A percentile compares a stretch with the other conserved stretches of the same genome.
Evolutionary conservation across 257 asterid species (phyloP).

Genomic region (Solanum appendiculatum): DNA sequence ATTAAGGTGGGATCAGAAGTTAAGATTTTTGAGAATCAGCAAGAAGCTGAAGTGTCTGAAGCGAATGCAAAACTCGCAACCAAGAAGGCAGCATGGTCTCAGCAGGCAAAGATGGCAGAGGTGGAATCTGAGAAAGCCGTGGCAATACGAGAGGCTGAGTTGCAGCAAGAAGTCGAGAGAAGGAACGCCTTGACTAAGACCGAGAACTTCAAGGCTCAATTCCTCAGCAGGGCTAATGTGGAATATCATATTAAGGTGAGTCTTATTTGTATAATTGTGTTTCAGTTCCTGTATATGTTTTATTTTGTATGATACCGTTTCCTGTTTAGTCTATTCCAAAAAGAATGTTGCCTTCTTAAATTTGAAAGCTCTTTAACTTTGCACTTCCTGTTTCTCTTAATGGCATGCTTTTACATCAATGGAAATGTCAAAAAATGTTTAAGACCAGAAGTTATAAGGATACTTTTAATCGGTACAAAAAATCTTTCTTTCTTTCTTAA

Average conservation of each 20-base stretch:
- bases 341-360: neutral
- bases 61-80: constrained; percentile 37
- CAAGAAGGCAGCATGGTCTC: constrained; percentile 57
- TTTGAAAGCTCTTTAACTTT: neutral
- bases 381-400: neutral
- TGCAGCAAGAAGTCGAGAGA: constrained; percentile 47
- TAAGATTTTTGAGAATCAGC: constrained; percentile 37
- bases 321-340: neutral
- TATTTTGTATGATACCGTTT: neutral
- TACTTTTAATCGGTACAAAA: neutral
- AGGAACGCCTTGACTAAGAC: constrained; percentile 39
- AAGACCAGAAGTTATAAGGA: neutral
- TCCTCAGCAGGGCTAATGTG: constrained; percentile 44
- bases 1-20: constrained; percentile 35
- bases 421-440: neutral
- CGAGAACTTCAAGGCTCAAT: constrained; percentile 50
- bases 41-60: constrained; percentile 51
- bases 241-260: constrained; percentile 48
- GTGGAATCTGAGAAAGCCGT: constrained; percentile 51
- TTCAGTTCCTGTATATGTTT: neutral
- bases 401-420: neutral
- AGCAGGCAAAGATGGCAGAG: constrained; percentile 41
- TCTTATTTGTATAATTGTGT: neutral
- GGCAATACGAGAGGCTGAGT: constrained; percentile 45
- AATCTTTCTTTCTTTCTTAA: neutral